Evolutionary conservation across 1,284 basidiomycete genomes (phyloP).

Genomic region (Cryptococcus sp.): DNA sequence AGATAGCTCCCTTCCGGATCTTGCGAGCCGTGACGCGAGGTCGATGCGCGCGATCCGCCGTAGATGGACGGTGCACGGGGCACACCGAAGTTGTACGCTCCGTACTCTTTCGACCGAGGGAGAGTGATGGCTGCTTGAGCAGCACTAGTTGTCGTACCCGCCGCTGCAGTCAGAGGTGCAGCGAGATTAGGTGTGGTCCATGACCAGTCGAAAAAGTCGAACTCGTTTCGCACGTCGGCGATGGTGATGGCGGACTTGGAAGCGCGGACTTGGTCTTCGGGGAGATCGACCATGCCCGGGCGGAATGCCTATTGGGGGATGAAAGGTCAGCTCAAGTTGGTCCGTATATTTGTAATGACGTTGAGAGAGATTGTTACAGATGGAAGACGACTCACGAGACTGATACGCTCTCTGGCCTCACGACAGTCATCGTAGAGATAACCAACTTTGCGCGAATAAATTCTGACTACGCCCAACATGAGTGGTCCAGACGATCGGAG

Average conservation of each 20-base stretch:
- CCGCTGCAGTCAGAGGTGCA: constrained; percentile 20
- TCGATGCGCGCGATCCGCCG: constrained; percentile 33
- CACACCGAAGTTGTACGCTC: constrained; percentile 49
- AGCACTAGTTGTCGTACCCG: constrained; percentile 14
- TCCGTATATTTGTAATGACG: background rate
- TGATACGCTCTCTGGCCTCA: constrained; percentile 91
- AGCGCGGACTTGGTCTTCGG: constrained; percentile 85
- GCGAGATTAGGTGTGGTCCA: constrained; percentile 14
- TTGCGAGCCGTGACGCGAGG: constrained; percentile 40
- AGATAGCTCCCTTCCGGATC: constrained; percentile 60
- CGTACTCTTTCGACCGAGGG: constrained; percentile 38
- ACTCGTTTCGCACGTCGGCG: constrained; percentile 36
- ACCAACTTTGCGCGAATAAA: constrained; percentile 96
- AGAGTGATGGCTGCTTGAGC: constrained; percentile 11
- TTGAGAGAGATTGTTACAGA: background rate
- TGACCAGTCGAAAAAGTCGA: constrained; percentile 49
- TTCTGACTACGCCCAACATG: constrained; percentile 91
- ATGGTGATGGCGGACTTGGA: constrained; percentile 66
- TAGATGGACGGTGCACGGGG: constrained; percentile 53
- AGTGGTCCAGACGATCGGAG: constrained; percentile 92
- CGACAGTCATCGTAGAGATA: constrained; percentile 98
- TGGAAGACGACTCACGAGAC: constrained; percentile 66
- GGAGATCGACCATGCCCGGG: constrained; percentile 89
- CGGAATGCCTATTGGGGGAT: constrained; percentile 74
- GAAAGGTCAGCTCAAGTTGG: background rate